Percentiles rank a stretch among this genome's conserved stretches.
These are phyloP conservation scores for Bacidia rubella DNA, from an alignment of 495 filamentous ascomycete genomes.

Conservation along the genomic window DNA sequence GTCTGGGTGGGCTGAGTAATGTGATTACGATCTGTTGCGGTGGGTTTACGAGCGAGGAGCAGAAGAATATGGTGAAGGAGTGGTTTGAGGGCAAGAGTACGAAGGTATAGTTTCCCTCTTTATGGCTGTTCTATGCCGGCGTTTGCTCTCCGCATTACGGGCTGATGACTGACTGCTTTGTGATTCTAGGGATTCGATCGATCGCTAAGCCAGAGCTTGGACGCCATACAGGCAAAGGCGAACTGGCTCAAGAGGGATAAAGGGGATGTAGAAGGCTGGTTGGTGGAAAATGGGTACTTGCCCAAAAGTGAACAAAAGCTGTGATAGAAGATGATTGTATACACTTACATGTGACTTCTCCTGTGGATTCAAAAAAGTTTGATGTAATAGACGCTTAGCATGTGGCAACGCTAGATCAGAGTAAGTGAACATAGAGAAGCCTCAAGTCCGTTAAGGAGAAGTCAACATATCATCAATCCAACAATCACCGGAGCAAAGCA, in stretches of 20 bases:
- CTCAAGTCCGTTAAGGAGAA: too few species aligned
- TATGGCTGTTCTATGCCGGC: not conserved
- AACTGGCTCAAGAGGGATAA: slow-evolving; percentile 50
- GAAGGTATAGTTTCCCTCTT: slow-evolving; percentile 37
- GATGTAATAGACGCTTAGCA: too few species aligned
- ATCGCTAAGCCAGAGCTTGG: slow-evolving; percentile 46
- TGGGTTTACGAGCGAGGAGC: slow-evolving; percentile 63
- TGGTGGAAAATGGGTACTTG: slow-evolving; percentile 43
- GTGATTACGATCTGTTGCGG: slow-evolving; percentile 75
- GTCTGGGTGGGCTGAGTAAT: slow-evolving; percentile 68
- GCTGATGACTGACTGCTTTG: slow-evolving; percentile 12
- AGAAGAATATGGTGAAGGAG: slow-evolving; percentile 56
- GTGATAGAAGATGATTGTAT: slow-evolving; percentile 7
- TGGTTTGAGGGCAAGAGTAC: slow-evolving; percentile 77
- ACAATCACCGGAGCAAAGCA: too few species aligned
- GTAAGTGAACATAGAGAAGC: too few species aligned
- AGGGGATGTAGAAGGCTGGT: slow-evolving; percentile 46
- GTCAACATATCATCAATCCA: too few species aligned
- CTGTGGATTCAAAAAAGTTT: not conserved
- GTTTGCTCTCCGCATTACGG: not conserved
- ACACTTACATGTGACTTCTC: too few species aligned
- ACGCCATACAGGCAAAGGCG: slow-evolving; percentile 45
- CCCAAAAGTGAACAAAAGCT: slow-evolving; percentile 12
- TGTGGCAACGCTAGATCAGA: too few species aligned
- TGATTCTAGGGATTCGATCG: slow-evolving; percentile 39